Evolutionary conservation across 208 protist genomes (phyloP).

Genomic region (Leishmania major): DNA sequence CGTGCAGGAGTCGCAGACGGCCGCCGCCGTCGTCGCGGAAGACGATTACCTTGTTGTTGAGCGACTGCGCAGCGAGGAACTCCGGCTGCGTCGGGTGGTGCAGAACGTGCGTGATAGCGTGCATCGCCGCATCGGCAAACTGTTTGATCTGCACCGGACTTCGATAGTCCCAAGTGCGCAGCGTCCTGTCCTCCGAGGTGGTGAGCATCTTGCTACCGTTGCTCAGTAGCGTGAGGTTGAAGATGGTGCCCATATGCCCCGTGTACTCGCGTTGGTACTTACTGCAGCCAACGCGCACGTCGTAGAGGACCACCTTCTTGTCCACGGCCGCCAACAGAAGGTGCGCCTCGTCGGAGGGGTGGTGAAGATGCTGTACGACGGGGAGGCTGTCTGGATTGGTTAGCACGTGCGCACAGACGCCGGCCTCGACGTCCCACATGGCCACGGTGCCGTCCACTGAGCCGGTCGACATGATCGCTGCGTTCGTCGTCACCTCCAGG

Average conservation of each 20-base stretch:
- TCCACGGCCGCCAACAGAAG: slow-evolving; percentile 71
- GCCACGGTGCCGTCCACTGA: slow-evolving; percentile 87
- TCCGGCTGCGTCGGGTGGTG: slow-evolving; percentile 90
- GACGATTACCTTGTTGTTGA: slow-evolving; percentile 96
- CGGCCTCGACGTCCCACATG: slow-evolving; percentile 97
- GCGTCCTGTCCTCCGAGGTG: slow-evolving; percentile 95
- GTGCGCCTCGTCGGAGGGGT: slow-evolving; percentile 57
- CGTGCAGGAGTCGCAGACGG: slow-evolving; percentile 79
- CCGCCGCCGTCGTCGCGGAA: slow-evolving; percentile 84
- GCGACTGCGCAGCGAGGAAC: slow-evolving; percentile 92
- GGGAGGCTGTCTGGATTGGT: slow-evolving; percentile 66
- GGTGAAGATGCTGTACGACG: slow-evolving; percentile 77
- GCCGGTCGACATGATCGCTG: slow-evolving; percentile 90
- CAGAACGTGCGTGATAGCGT: slow-evolving; percentile 89
- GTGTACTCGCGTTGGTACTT: slow-evolving; percentile 94
- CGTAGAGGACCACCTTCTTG: slow-evolving; percentile 84
- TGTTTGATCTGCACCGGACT: slow-evolving; percentile 97
- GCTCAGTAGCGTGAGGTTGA: slow-evolving; percentile 95
- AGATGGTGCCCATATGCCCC: slow-evolving; percentile 96
- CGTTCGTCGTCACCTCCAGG: slow-evolving; percentile 88
- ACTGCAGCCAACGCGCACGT: slow-evolving; percentile 69
- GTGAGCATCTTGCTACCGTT: slow-evolving; percentile 92
- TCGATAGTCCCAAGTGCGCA: slow-evolving; percentile 97
- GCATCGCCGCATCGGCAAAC: slow-evolving; percentile 95
- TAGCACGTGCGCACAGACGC: slow-evolving; percentile 58